Evolutionary conservation across 1,284 basidiomycete species (phyloP).

Genomic region (Apiotrichum domesticum): DNA sequence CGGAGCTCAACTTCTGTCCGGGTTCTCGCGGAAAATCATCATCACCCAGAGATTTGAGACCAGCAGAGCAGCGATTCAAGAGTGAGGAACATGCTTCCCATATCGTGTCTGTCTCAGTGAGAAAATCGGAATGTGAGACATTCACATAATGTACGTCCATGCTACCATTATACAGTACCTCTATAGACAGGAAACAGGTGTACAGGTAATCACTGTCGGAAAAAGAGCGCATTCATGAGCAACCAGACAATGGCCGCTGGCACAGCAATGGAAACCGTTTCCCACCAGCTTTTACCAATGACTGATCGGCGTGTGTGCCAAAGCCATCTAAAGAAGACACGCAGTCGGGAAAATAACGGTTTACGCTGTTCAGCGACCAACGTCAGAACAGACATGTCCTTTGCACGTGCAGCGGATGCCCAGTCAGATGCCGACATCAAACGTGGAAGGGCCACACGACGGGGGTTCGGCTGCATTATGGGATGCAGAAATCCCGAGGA

Average conservation of each 20-base stretch:
- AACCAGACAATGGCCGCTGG: conserved; percentile 41
- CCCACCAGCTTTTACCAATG: conserved; percentile 31
- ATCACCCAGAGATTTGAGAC: too few species aligned
- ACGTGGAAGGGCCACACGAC: conserved; percentile 28
- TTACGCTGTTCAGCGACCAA: conserved; percentile 21
- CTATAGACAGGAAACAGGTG: too few species aligned
- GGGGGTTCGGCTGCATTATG: conserved; percentile 8
- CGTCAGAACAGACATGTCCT: conserved; percentile 36
- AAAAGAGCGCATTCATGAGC: conserved; percentile 32
- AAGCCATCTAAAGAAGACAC: conserved; percentile 20
- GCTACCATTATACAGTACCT: too few species aligned
- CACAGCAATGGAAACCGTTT: conserved; percentile 33
- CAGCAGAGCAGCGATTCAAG: too few species aligned
- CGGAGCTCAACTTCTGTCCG: too few species aligned
- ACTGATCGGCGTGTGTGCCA: conserved; percentile 41
- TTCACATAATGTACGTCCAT: too few species aligned
- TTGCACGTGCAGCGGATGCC: conserved; percentile 35
- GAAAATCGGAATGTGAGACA: too few species aligned
- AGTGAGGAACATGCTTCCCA: too few species aligned
- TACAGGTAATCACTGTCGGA: too few species aligned
- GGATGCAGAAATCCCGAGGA: neutral
- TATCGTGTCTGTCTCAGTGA: too few species aligned
- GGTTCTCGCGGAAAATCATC: too few species aligned
- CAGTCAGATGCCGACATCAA: conserved; percentile 35
- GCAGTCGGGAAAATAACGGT: neutral